These are phyloP conservation scores for Citrus inodora DNA, from an alignment of 345 rosid genomes.

Conservation along the genomic window DNA sequence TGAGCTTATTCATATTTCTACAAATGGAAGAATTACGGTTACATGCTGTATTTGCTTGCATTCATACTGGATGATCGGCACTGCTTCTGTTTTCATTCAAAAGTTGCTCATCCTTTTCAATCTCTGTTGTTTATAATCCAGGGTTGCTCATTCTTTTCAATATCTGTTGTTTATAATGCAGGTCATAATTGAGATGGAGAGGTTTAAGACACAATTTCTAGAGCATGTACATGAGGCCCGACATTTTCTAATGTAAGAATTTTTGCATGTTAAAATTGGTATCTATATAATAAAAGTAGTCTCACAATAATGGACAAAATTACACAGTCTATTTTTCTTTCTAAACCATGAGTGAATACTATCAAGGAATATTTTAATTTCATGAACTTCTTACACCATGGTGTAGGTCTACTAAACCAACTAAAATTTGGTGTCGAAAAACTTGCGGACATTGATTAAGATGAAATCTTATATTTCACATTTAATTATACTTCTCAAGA, in stretches of 20 bases:
- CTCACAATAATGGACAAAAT: background rate
- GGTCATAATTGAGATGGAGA: constrained; percentile 86
- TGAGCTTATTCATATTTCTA: background rate
- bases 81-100: background rate
- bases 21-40: background rate
- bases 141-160: background rate
- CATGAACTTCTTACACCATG: background rate
- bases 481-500: background rate
- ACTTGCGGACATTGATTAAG: background rate
- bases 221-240: constrained; percentile 46
- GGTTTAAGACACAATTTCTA: constrained; percentile 60
- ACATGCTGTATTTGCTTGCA: background rate
- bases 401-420: background rate
- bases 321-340: background rate
- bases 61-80: background rate
- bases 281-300: background rate
- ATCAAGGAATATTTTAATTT: background rate
- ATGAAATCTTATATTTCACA: background rate
- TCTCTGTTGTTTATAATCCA: too few species aligned
- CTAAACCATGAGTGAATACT: background rate
- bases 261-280: constrained; percentile 5
- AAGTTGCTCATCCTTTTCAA: background rate
- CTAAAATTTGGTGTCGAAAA: background rate
- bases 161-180: constrained; percentile 19
- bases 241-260: constrained; percentile 48